phyloP scores from a whole-genome alignment of 805 yeast species.

The Ogataea haglerorum region DNA sequence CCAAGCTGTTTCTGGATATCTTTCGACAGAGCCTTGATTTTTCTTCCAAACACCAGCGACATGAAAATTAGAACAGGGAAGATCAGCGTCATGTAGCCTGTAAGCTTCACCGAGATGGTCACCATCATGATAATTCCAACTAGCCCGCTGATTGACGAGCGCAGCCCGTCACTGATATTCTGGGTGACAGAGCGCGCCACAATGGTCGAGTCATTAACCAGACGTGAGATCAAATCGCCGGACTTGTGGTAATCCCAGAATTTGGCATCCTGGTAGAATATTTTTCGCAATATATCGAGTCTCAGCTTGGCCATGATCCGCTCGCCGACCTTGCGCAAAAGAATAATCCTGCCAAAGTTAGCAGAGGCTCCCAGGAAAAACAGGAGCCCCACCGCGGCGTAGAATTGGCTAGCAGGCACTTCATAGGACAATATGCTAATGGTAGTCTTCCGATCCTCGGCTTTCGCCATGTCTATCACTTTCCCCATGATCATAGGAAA shows the following conservation, averaged over 20 bases:
- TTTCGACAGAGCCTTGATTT: conserved; percentile 69
- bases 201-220: conserved; percentile 84
- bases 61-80: conserved; percentile 81
- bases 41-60: conserved; percentile 78
- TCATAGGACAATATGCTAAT: conserved; percentile 44
- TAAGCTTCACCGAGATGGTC: conserved; percentile 75
- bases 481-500: conserved; percentile 84
- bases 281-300: conserved; percentile 68
- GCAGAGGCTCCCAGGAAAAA: conserved; percentile 75
- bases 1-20: conserved; percentile 84
- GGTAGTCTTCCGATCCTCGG: conserved; percentile 16
- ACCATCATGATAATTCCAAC: conserved; percentile 94
- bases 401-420: conserved; percentile 60
- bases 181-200: conserved; percentile 84
- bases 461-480: conserved; percentile 67
- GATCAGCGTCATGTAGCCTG: conserved; percentile 73
- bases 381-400: conserved; percentile 53
- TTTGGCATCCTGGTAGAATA: conserved; percentile 81
- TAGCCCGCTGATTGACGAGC: conserved; percentile 75
- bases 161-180: conserved; percentile 86
- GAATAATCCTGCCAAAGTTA: conserved; percentile 74
- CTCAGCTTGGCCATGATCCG: conserved; percentile 81
- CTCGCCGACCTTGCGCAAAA: conserved; percentile 80
- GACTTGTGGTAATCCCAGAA: conserved; percentile 87
- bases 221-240: conserved; percentile 86